Conservation (phyloP, 1,139 yeast species). For the Debaryomyces psychrophilus region DNA sequence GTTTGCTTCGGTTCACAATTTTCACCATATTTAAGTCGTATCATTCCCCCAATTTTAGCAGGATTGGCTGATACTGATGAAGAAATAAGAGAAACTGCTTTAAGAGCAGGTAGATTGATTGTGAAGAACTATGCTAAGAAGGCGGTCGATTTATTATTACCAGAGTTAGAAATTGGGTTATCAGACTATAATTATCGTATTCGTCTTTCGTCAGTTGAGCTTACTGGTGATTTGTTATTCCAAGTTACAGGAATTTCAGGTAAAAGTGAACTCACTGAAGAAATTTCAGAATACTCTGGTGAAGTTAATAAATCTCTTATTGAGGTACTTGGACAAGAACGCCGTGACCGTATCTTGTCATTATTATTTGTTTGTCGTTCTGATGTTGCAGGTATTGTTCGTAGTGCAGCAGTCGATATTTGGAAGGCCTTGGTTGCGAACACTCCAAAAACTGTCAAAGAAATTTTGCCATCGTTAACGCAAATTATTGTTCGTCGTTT, state of each 20-base stretch:
- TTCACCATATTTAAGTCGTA: constrained; percentile 81
- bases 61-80: constrained; percentile 93
- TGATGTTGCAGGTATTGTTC: constrained; percentile 84
- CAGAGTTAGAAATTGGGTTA: constrained; percentile 90
- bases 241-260: constrained; percentile 91
- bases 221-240: constrained; percentile 94
- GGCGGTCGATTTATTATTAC: constrained; percentile 90
- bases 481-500: constrained; percentile 77
- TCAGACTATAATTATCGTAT: constrained; percentile 84
- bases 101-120: constrained; percentile 90
- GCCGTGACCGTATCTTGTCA: constrained; percentile 85
- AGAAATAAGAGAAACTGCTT: constrained; percentile 83
- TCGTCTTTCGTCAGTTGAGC: constrained; percentile 90
- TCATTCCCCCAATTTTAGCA: constrained; percentile 86
- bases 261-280: constrained; percentile 66
- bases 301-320: constrained; percentile 70
- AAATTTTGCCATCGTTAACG: constrained; percentile 83
- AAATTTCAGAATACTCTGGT: constrained; percentile 56
- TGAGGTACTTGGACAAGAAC: constrained; percentile 81
- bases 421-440: constrained; percentile 97
- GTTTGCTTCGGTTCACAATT: constrained; percentile 93
- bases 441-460: constrained; percentile 95
- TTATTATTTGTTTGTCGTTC: constrained; percentile 90
- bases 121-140: constrained; percentile 90
- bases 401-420: constrained; percentile 90